phyloP scores from a whole-genome alignment of 345 rosid genomes.

The Anacardium occidentale region DNA sequence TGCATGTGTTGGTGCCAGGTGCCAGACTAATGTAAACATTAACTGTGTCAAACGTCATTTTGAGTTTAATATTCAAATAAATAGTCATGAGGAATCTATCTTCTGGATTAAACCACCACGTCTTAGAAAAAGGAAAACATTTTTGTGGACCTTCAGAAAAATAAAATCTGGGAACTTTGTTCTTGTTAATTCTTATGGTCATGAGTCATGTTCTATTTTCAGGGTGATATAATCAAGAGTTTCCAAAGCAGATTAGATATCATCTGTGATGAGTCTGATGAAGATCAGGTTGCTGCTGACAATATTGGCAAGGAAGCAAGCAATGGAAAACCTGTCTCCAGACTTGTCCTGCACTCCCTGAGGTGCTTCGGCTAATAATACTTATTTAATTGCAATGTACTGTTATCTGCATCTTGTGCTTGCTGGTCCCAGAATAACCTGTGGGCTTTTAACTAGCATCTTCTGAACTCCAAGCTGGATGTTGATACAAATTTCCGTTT shows the following conservation, averaged over 20 bases:
- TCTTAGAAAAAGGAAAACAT: background rate
- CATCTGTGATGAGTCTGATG: constrained; percentile 76
- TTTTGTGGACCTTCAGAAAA: background rate
- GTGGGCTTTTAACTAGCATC: constrained; percentile 7
- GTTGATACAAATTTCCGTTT: background rate
- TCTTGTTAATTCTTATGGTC: constrained; percentile 14
- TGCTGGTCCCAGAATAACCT: background rate
- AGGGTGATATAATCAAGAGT: constrained; percentile 84
- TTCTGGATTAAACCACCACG: background rate
- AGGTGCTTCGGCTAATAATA: constrained; percentile 43
- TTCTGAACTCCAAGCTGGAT: constrained; percentile 1
- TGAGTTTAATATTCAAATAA: background rate
- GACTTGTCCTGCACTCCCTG: constrained; percentile 39
- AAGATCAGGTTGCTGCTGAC: constrained; percentile 31
- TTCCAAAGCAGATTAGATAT: constrained; percentile 85
- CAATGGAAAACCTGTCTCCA: constrained; percentile 40
- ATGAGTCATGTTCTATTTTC: constrained; percentile 22
- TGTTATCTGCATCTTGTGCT: constrained; percentile 1
- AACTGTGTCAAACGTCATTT: background rate
- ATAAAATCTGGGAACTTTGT: background rate
- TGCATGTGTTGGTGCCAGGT: background rate
- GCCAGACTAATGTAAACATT: constrained; percentile 8
- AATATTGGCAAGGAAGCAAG: constrained; percentile 33
- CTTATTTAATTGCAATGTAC: background rate
- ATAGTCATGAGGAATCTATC: background rate